Evolutionary conservation across 2,329 filamentous ascomycete species (phyloP), one percentile per base, ranked within the genome.

Genomic region (Rhytidhysteron rufulum): DNA sequence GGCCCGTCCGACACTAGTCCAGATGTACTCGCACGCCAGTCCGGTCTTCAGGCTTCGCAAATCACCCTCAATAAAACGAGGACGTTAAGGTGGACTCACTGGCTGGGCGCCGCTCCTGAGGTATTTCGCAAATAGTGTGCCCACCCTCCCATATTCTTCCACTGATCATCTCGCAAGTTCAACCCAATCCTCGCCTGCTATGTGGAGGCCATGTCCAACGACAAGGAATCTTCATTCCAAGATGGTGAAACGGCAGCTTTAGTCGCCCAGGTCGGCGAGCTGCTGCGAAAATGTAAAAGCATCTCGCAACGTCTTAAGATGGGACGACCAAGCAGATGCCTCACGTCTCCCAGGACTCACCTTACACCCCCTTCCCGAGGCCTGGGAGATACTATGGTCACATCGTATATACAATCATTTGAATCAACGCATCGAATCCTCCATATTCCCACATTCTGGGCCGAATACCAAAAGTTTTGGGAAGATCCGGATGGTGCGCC

Each of bases 41-140:
- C 50, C 9, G 49, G 49, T 6, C 31, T 51, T 4, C 51, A 58
- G 15, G 45, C 54, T 34, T 58, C 61, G 3, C 53, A 62, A 20
- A 53, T 65, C 19, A 43, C 37, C 15, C 30, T 45, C 10, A 40
- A 75, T 43, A 80, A 80, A 50, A 70, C 69, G 0, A 67, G 75
- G 0, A 49, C 77, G 2, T 74, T 78, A 47, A 76, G 75, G 2
- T 69, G 68, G 48, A 76, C 71, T 19, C 73, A 77, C 47, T 78
- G 73, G 67, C 40, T 63, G 61, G 1, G 53, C 72, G 40, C 16
- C 17, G 41, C 42, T 1, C 7, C 20, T 32, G 34, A n/a, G n/a
- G n/a, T n/a, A n/a, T n/a, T n/a, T n/a, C n/a, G n/a, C n/a, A n/a
- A n/a, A n/a, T n/a, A n/a, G n/a, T n/a, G n/a, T n/a, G n/a, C n/a